Evolutionary conservation across 176 grass and related monocot genomes (phyloP).

Genomic region (Carex myosuroides): DNA sequence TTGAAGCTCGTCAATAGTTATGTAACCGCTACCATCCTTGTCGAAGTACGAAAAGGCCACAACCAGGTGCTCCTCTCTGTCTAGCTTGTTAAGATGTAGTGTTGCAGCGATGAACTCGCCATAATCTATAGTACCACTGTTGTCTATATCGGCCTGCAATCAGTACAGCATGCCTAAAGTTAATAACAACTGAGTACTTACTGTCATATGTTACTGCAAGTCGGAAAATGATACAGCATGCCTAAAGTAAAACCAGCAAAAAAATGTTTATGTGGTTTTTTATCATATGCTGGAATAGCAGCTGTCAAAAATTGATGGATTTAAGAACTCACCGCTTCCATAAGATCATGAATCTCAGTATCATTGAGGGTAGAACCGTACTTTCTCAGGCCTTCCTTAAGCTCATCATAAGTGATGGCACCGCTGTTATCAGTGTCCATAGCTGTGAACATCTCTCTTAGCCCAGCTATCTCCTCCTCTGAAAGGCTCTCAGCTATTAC

Average conservation of each 20-base stretch:
- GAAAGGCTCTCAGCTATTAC: slow-evolving; percentile 98
- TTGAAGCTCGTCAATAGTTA: slow-evolving; percentile 96
- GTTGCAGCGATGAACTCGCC: slow-evolving; percentile 99
- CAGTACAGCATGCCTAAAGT: background rate
- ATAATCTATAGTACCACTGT: slow-evolving; percentile 96
- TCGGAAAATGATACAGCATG: background rate
- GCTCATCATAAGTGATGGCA: slow-evolving; percentile 96
- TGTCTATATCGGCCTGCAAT: slow-evolving; percentile 87
- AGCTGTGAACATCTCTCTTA: slow-evolving; percentile 95
- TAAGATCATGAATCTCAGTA: slow-evolving; percentile 95
- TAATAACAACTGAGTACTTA: too few species aligned
- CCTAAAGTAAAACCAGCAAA: background rate
- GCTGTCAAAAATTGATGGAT: background rate
- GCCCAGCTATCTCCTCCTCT: slow-evolving; percentile 98
- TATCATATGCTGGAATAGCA: background rate
- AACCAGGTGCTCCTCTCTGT: slow-evolving; percentile 89
- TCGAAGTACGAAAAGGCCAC: slow-evolving; percentile 97
- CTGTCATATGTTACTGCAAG: background rate
- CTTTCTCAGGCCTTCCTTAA: slow-evolving; percentile 82
- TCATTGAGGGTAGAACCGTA: slow-evolving; percentile 98
- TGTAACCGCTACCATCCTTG: slow-evolving; percentile 97
- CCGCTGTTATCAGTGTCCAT: slow-evolving; percentile 98
- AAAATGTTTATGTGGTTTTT: background rate
- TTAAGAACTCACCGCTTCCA: slow-evolving; percentile 77
- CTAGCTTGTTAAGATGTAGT: slow-evolving; percentile 94